These are phyloP conservation scores for Candida tunisiensis DNA, from an alignment of 1,139 yeast genomes.

Conservation along the genomic window DNA sequence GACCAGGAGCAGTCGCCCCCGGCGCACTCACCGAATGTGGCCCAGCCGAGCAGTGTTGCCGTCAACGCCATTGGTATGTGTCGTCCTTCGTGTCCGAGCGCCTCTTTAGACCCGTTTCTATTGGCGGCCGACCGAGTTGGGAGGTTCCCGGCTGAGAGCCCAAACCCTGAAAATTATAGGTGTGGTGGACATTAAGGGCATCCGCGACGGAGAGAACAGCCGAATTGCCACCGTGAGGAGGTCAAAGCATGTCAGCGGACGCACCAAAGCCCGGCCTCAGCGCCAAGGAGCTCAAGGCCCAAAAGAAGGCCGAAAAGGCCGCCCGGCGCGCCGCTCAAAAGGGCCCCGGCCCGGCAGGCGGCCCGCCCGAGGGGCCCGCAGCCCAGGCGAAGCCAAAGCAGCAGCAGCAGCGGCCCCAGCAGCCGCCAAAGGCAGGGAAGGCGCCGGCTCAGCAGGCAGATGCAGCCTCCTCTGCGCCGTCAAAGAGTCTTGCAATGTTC, in stretches of 20 bases:
- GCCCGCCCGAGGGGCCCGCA: too few relatives aligned
- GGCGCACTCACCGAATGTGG: too few relatives aligned
- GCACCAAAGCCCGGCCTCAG: constrained; percentile 21
- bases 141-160: neutral
- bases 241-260: neutral
- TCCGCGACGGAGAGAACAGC: neutral
- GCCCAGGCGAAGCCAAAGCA: too few relatives aligned
- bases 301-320: constrained; percentile 78
- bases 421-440: constrained; percentile 9
- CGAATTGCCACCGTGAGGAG: neutral
- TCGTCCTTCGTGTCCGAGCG: neutral
- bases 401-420: constrained; percentile 5
- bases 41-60: too few relatives aligned
- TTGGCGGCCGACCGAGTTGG: neutral
- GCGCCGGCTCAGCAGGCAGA: constrained; percentile 23
- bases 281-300: constrained; percentile 74
- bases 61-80: too few relatives aligned
- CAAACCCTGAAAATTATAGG: constrained; percentile 1
- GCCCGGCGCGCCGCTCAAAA: constrained; percentile 68
- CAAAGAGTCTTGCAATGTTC: constrained; percentile 38
- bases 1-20: too few relatives aligned
- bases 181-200: neutral
- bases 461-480: constrained; percentile 16
- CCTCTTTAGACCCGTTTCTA: neutral
- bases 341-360: constrained; percentile 29